phyloP scores from a whole-genome alignment of 148 eudicot genomes.

The Polygonum aviculare region DNA sequence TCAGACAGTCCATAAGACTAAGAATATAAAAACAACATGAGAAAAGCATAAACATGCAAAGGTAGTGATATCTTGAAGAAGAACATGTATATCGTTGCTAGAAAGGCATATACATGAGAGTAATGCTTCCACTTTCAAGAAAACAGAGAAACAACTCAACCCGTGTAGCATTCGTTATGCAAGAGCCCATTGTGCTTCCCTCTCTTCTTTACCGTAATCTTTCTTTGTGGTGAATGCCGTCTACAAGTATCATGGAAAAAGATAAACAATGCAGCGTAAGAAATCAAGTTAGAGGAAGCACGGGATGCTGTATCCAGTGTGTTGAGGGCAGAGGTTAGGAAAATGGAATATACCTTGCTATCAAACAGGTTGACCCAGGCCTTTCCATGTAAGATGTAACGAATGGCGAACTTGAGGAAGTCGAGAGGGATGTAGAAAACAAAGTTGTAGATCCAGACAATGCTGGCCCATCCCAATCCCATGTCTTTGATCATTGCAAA shows the following conservation, averaged over 20 bases:
- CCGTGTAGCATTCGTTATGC: constrained; percentile 90
- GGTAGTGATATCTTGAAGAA: no score
- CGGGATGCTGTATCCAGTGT: no score
- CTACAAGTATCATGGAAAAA: constrained; percentile 15
- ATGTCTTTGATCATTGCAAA: constrained; percentile 78
- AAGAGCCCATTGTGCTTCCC: constrained; percentile 93
- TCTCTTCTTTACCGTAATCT: constrained; percentile 85
- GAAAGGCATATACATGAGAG: no score
- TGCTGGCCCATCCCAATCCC: constrained; percentile 99
- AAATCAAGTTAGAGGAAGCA: neutral
- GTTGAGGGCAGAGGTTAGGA: neutral
- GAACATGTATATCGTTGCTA: no score
- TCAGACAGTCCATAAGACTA: no score
- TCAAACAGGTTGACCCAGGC: constrained; percentile 84
- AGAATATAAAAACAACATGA: no score
- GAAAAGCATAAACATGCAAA: no score
- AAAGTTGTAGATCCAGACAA: constrained; percentile 78
- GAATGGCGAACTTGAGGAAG: constrained; percentile 64
- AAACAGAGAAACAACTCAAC: no score
- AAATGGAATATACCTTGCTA: constrained; percentile 90
- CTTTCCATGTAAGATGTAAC: constrained; percentile 83
- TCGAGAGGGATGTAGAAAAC: constrained; percentile 83
- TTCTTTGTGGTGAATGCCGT: constrained; percentile 87
- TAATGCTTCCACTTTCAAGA: no score
- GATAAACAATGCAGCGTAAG: neutral